Evolutionary conservation across 108 stramenopile genomes (phyloP), one percentile per base, ranked within the genome.

Genomic region (Nitzschia palea): DNA sequence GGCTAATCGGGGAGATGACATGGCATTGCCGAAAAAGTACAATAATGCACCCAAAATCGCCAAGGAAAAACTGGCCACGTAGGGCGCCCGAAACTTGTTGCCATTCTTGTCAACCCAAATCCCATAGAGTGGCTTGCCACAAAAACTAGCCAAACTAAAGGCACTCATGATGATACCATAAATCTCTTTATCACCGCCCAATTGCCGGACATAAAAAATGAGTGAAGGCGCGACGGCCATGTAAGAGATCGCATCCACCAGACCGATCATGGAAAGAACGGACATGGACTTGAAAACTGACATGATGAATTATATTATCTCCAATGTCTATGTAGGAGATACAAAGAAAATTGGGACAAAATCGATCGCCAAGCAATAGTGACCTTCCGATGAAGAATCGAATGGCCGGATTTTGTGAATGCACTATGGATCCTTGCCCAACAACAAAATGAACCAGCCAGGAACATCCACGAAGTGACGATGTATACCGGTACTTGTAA

Each of bases 191-290:
- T 68, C 70, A 29, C 89, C 89, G 9, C 86, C 86, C n/a, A 67
- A n/a, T 59, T 75, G 48, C 30, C 55, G 44, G 17, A 91, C 79
- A 70, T 91, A 91, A 80, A 91, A 88, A 32, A 85, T 73, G n/a
- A 91, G 58, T 2, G 85, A 86, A 10, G 89, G 89, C 17, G 85
- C 67, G 5, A 88, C 83, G 18, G 84, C 76, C 89, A 91, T 91
- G 56, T 75, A 86, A n/a, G 82, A 84, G 26, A 91, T 72, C 37
- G 80, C 34, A 55, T 90, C 89, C 18, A 86, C 83, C 26, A 86
- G 30, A 23, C 80, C 80, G 33, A 82, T 53, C 2, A 75, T 23
- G 42, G 80, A 74, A 30, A 87, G 66, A 1, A 80, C 80, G 3
- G 81, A 20, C 43, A 78, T 45, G 45, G 50, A 74, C 33, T 65